These are phyloP conservation scores for Pinus taeda DNA, from an alignment of 75 land plant species.

Conservation along the genomic window DNA sequence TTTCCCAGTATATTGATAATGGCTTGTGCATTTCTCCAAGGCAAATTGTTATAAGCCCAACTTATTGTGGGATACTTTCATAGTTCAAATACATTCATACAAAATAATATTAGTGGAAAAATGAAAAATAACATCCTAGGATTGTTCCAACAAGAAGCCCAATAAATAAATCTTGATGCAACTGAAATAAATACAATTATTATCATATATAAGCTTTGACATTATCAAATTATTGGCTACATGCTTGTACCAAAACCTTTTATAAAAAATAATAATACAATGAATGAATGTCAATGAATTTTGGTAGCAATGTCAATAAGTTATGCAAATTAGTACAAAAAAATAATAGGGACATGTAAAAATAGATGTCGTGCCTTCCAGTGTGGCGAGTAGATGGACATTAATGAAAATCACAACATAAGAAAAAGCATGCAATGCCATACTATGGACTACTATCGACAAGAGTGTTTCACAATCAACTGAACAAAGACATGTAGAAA, in stretches of 20 bases:
- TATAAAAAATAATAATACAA: background rate
- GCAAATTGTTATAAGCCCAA: background rate
- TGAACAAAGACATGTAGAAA: too few species aligned
- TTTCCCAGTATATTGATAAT: background rate
- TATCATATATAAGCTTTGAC: background rate
- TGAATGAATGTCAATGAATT: background rate
- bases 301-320: background rate
- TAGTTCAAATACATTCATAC: background rate
- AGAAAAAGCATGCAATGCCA: too few species aligned
- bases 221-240: background rate
- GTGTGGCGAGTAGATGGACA: background rate
- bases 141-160: background rate
- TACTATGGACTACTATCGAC: too few species aligned
- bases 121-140: background rate
- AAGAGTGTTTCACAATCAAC: too few species aligned
- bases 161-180: background rate
- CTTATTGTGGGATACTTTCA: background rate
- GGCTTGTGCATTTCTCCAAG: background rate
- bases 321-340: constrained; percentile 4
- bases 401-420: background rate
- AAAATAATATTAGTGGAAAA: background rate
- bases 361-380: background rate
- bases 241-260: background rate
- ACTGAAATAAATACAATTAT: background rate
- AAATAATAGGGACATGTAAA: background rate